Evolutionary conservation across 768 basidiomycete species (phyloP).

Genomic region (Termitomyces sp.): DNA sequence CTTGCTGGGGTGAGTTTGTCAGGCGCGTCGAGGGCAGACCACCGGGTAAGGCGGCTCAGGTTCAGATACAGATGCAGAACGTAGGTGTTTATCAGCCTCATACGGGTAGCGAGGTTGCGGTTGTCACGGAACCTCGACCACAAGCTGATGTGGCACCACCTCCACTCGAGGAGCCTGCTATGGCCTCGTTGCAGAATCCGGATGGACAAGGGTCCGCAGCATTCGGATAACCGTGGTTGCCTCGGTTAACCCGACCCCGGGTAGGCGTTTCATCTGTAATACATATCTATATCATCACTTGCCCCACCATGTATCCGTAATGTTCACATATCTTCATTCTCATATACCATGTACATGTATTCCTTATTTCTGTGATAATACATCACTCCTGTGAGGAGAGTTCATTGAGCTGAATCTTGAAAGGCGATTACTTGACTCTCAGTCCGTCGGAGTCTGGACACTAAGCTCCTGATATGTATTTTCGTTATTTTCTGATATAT

Average conservation of each 20-base stretch:
- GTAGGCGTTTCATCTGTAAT: neutral
- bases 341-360: neutral
- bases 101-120: neutral
- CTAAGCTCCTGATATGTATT: neutral
- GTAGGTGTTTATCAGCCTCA: neutral
- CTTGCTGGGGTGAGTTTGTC: constrained; percentile 69
- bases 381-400: neutral
- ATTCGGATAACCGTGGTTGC: neutral
- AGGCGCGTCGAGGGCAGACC: constrained; percentile 52
- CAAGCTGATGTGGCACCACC: neutral
- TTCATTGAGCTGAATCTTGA: neutral
- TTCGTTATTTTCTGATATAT: neutral
- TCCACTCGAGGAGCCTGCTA: constrained; percentile 17
- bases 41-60: constrained; percentile 19
- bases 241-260: neutral
- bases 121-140: constrained; percentile 14
- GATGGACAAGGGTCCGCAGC: constrained; percentile 8
- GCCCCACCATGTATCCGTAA: neutral
- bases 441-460: neutral
- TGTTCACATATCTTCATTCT: neutral
- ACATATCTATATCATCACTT: neutral
- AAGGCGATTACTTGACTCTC: neutral
- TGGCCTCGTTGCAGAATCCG: constrained; percentile 26
- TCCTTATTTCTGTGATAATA: neutral
- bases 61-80: constrained; percentile 1